Base-by-base conservation (phyloP, 2,329 filamentous ascomycete genomes). In the Sporothrix variecibatus region DNA sequence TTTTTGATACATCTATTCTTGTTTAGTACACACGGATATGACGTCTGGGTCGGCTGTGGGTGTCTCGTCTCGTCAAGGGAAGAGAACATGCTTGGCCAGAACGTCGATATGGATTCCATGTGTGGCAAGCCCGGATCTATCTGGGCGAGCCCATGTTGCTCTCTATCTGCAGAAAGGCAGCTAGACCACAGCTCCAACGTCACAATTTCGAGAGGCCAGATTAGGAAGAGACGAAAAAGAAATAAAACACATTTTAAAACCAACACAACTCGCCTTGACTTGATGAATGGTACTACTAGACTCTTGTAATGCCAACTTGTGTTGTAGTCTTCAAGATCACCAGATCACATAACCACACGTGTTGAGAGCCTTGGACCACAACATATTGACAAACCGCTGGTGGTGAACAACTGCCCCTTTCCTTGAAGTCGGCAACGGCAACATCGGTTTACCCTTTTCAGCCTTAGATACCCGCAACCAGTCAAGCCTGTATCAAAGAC, bases 1-100 rank as follows among this genome's bases (percentile, higher is more conserved):
- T 80, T 80, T 75, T 69, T 69, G 67, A 38, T 68, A n/a, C 64
- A 17, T 28, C 69, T 73, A 78, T 77, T 79, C 78, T 75, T 78
- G 80, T 75, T 69, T 73, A 70, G 3, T 31, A 8, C 26, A 31
- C 31, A 34, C 28, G 67, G 49, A 38, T 2, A 38, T 31, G 67
- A 17, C 67, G 49, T 56, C 31, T 56, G 67, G 43, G 40, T 46
- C 34, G 51, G 68, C 51, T n/a, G 68, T 67, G 23, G 38, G n/a
- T 62, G 23, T 62, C 58, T 62, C 34, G 31, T 65, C 60, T 43
- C 12, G n/a, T 43, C 34, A 17, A 43, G 56, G 34, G 38, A 43
- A 7, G 60, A 65, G 64, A 67, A 15, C 40, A 49, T 31, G 64
- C 23, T 9, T 31, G 11, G 64, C 64, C 23, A 26, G 64, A 20